phyloP scores from a whole-genome alignment of 257 asterid species.

The Haberlea rhodopensis region DNA sequence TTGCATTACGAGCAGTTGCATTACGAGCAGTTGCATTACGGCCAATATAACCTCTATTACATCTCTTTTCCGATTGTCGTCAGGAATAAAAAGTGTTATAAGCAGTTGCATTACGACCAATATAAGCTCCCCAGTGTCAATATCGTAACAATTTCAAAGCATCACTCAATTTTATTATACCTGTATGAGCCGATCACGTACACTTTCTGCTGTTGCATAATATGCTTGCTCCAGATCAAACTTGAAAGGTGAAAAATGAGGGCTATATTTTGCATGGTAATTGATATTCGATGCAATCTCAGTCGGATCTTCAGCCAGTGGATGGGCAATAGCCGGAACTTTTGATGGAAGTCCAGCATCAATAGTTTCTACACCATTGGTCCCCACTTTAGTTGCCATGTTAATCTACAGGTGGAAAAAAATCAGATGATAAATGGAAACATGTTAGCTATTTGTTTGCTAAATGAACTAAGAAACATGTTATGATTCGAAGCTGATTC shows the following conservation, averaged over 20 bases:
- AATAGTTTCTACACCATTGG: constrained; percentile 32
- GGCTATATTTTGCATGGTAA: constrained; percentile 82
- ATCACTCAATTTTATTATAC: constrained; percentile 35
- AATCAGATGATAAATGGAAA: background rate
- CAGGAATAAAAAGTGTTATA: background rate
- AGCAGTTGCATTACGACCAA: background rate
- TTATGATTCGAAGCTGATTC: too few species aligned
- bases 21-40: too few species aligned
- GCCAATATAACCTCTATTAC: constrained; percentile 8
- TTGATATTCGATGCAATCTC: constrained; percentile 88
- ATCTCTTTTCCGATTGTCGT: background rate
- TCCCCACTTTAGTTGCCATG: constrained; percentile 49
- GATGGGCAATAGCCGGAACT: constrained; percentile 67
- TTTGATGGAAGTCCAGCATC: constrained; percentile 36
- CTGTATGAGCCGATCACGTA: constrained; percentile 84
- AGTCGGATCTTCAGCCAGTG: constrained; percentile 54
- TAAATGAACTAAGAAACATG: too few species aligned
- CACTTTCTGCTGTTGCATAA: constrained; percentile 94
- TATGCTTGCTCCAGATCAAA: constrained; percentile 92
- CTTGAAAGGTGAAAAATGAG: constrained; percentile 91
- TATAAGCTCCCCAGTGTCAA: background rate
- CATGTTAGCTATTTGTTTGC: background rate
- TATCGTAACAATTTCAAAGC: constrained; percentile 6
- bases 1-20: too few species aligned
- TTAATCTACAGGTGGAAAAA: background rate